These are phyloP conservation scores for Penicillium verhagenii DNA, from an alignment of 495 filamentous ascomycete genomes.

Conservation along the genomic window DNA sequence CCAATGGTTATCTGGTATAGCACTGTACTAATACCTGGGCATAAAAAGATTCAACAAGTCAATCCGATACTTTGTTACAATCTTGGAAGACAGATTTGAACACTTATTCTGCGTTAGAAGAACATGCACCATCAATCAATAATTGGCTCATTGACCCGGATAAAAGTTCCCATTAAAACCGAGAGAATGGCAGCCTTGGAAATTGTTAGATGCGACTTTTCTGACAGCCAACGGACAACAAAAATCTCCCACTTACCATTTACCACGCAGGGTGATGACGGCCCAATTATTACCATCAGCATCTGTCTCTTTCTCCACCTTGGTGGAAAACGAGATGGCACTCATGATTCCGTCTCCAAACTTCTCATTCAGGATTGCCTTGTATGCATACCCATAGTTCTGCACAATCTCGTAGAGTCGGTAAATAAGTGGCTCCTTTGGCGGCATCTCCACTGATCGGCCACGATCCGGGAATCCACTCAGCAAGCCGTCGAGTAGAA, in stretches of 20 bases:
- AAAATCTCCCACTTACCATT: slow-evolving; percentile 62
- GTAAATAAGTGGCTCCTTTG: slow-evolving; percentile 91
- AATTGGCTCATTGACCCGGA: neutral
- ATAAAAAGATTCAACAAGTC: too few species aligned
- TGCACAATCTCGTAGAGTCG: slow-evolving; percentile 94
- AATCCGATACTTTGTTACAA: too few species aligned
- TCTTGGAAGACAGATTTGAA: too few species aligned
- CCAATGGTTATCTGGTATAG: too few species aligned
- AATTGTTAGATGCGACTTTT: slow-evolving; percentile 23
- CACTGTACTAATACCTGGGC: too few species aligned
- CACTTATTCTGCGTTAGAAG: too few species aligned
- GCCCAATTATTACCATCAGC: slow-evolving; percentile 79
- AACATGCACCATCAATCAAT: neutral
- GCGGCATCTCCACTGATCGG: slow-evolving; percentile 85
- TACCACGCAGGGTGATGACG: slow-evolving; percentile 86
- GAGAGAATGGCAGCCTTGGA: slow-evolving; percentile 57
- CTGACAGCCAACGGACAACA: neutral
- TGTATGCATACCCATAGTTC: slow-evolving; percentile 97
- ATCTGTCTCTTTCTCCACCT: slow-evolving; percentile 95
- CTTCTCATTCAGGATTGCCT: slow-evolving; percentile 96
- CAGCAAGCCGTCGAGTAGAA: slow-evolving; percentile 59
- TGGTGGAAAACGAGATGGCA: slow-evolving; percentile 88
- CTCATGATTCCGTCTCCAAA: slow-evolving; percentile 99
- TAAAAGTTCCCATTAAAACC: slow-evolving; percentile 48
- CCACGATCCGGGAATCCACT: slow-evolving; percentile 80